Percentiles rank a stretch among this genome's conserved stretches.
Evolutionary conservation across 2,329 filamentous ascomycete genomes (phyloP).

Genomic region (Fusarium piperis): DNA sequence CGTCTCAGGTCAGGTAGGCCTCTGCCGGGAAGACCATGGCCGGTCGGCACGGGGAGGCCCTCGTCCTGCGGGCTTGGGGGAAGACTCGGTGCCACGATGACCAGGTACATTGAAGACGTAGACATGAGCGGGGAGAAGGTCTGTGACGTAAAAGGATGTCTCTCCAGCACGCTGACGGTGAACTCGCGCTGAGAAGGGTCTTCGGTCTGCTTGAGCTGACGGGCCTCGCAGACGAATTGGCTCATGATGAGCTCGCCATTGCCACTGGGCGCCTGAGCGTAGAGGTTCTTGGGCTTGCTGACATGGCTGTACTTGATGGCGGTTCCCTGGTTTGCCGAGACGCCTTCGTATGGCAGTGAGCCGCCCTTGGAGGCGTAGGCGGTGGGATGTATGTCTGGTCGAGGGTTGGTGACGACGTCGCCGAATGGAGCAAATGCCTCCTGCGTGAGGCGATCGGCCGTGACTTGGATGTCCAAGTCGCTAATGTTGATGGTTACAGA

Average conservation of each 20-base stretch:
- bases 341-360: constrained; percentile 56
- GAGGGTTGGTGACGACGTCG: constrained; percentile 81
- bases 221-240: constrained; percentile 81
- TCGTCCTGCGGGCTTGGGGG: constrained; percentile 49
- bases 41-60: constrained; percentile 41
- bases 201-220: constrained; percentile 37
- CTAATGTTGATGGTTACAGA: constrained; percentile 40
- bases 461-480: constrained; percentile 51
- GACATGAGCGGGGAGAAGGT: constrained; percentile 83
- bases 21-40: constrained; percentile 61
- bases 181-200: constrained; percentile 54
- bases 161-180: constrained; percentile 77
- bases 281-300: constrained; percentile 77
- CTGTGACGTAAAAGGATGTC: constrained; percentile 94
- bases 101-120: constrained; percentile 71
- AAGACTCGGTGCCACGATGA: constrained; percentile 87
- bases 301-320: constrained; percentile 88
- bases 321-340: constrained; percentile 83
- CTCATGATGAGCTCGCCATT: constrained; percentile 72
- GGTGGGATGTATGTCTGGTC: constrained; percentile 63
- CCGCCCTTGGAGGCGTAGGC: constrained; percentile 52
- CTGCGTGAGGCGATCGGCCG: constrained; percentile 73
- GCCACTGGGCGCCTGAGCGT: constrained; percentile 70
- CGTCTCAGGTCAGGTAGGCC: constrained; percentile 78
- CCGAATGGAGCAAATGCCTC: constrained; percentile 81